Evolutionary conservation across 2,329 filamentous ascomycete species (phyloP), one percentile per base, ranked within the genome.

Genomic region (Phialophora tarda): DNA sequence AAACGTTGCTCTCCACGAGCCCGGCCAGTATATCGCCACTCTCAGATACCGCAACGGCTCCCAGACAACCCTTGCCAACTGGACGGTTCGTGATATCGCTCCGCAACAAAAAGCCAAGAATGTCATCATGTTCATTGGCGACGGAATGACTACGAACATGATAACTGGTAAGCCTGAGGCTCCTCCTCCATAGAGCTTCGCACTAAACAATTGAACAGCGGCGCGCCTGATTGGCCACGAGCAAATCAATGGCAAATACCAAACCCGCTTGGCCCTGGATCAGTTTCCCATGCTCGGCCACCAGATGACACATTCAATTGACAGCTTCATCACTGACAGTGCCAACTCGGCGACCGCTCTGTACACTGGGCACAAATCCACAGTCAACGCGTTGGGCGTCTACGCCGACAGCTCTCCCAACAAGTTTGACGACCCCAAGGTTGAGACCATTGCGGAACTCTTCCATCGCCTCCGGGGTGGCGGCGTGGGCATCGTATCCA

Each of bases 291-390:
- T 93, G n/a, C 76, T 94, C 11, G 92, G 92, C 23, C 92, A 96
- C 77, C 91, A 94, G 79, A 94, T 95, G 89, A 93, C 91, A 11
- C 91, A 94, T 79, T 93, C 91, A 1, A 87, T 95, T 75, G 91
- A 94, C 80, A 88, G 84, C 58, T 94, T 91, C 83, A 94, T 95
- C 75, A 95, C 91, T 44, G 91, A 95, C 77, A 92, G 89, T 67
- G 92, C 92, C 78, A 95, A 95, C 80, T 92, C 89, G 4, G 91
- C 91, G 3, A 91, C 89, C 51, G 90, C 91, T 17, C 82, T 95
- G 21, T 95, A 94, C 81, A 88, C 86, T 26, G 92, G 92, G 38
- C 91, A 95, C 82, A 95, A 95, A 84, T 90, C 87, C 74, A 90
- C 88, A 0, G 91, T 94, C 71, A 93, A 95, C 74, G 90, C 90